phyloP scores from a whole-genome alignment of 2,329 filamentous ascomycete genomes.

The Aureobasidium sp. region DNA sequence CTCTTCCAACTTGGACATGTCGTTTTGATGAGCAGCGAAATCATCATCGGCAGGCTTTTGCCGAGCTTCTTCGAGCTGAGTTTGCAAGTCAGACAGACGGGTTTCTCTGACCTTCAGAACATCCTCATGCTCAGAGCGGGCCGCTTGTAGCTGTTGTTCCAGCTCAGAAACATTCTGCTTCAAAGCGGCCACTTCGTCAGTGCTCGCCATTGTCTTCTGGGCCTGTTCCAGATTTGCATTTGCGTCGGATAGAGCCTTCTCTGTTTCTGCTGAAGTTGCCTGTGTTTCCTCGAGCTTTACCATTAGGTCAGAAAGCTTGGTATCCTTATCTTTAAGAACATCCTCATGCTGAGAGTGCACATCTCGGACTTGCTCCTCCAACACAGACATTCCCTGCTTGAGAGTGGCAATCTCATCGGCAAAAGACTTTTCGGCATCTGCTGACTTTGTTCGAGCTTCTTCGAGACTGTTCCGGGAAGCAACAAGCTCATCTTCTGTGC shows the following conservation, averaged over 20 bases:
- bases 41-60: not conserved
- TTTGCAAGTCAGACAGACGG: not conserved
- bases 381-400: not conserved
- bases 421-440: not conserved
- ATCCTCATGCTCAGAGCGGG: not conserved
- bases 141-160: not conserved
- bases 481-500: conserved; percentile 14
- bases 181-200: not conserved
- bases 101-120: not conserved
- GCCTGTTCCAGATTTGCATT: not conserved
- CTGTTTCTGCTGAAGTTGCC: not conserved
- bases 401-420: not conserved
- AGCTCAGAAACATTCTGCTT: not conserved
- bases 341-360: not conserved
- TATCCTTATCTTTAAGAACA: not conserved
- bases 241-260: not conserved
- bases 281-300: not conserved
- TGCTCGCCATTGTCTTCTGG: not conserved
- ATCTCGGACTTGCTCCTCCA: not conserved
- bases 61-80: not conserved
- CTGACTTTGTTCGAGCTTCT: not conserved
- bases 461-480: not conserved
- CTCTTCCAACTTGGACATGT: not conserved
- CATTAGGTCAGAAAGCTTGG: conserved; percentile 5
- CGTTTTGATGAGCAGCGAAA: not conserved